Conservation (phyloP, 352 stramenopile genomes). For the Halophytophthora polymorphica region DNA sequence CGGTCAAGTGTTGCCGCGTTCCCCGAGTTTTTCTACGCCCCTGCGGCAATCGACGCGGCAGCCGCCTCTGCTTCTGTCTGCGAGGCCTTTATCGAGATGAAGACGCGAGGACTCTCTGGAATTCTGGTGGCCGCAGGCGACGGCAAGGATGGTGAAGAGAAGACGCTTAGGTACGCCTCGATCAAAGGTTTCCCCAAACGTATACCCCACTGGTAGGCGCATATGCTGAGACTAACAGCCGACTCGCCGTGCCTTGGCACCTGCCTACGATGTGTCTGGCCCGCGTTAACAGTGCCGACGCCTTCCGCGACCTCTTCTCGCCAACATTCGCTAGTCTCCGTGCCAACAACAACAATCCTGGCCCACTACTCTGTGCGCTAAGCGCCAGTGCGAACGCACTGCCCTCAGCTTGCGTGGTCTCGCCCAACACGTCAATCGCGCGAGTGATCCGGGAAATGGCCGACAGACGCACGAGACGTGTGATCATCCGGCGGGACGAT, state of each 20-base stretch:
- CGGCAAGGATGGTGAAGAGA: conserved; percentile 1
- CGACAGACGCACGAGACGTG: conserved; percentile 23
- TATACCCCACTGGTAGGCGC: neutral
- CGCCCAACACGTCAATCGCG: conserved; percentile 37
- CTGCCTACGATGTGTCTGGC: neutral
- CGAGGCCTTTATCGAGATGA: conserved; percentile 38
- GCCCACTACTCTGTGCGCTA: conserved; percentile 30
- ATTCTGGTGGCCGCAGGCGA: conserved; percentile 22
- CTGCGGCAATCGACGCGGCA: conserved; percentile 21
- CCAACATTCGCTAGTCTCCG: conserved; percentile 14
- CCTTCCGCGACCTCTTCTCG: conserved; percentile 30
- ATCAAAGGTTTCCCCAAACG: too few species aligned
- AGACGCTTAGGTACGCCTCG: conserved; percentile 17
- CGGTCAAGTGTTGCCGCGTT: conserved; percentile 37
- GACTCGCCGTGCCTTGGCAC: neutral
- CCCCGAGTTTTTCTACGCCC: conserved; percentile 43
- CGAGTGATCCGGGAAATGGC: conserved; percentile 47
- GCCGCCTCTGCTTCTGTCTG: conserved; percentile 20
- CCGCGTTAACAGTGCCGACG: conserved; percentile 10
- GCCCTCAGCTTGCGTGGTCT: conserved; percentile 13
- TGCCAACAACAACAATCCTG: conserved; percentile 12
- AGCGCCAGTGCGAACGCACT: conserved; percentile 12
- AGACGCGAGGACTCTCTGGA: conserved; percentile 21
- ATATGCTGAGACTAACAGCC: neutral
- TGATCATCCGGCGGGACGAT: conserved; percentile 30